Base-by-base conservation (phyloP, 306 rosid species). In the Cucumis cinereus region DNA sequence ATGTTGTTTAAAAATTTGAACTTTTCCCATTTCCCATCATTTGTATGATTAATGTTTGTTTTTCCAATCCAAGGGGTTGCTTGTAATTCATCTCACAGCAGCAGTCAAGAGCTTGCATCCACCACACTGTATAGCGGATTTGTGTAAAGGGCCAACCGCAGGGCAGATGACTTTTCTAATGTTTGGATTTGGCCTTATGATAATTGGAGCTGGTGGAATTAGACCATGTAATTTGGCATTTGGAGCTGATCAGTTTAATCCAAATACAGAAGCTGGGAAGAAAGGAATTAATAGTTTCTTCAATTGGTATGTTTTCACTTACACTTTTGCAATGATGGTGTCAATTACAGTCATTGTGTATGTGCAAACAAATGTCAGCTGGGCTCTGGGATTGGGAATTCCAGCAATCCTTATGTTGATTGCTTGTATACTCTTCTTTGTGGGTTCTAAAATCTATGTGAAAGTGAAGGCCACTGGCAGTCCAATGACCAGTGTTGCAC, bases 231-330 rank as follows among this genome's bases (percentile, higher is more conserved):
- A 87, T 81, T 63, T 93, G 78, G 97, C 94, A 11, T 93, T 91
- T 71, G 98, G 98, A 45, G 97, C 89, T 2, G 98, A 93, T 82
- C 98, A 93, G 82, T 93, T 90, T 82, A 73, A 93, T 53, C 94
- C 92, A 6, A 86, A 84, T 0, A 88, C 96, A 35, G 96, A 91
- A 20, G 78, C 93, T 45, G 96, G 98, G 13, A 91, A 90, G 55
- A 88, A 79, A 40, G 98, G 97, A 10, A 81, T 93, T 55, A 87
- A 88, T 30, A 91, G 97, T 79, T 93, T 91, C 85, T 90, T 93
- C 90, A 93, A 93, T 84, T 93, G 97, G 98, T 93, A 91, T 58
- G 79, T 89, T 20, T 88, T 91, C 77, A 86, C 94, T 75, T 81
- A 77, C 87, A 90, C 96, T 45, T 83, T 90, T 76, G 94, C 96